Conservation (phyloP, 129 eudicot species). For the sunflower (Helianthus annuus) region DNA sequence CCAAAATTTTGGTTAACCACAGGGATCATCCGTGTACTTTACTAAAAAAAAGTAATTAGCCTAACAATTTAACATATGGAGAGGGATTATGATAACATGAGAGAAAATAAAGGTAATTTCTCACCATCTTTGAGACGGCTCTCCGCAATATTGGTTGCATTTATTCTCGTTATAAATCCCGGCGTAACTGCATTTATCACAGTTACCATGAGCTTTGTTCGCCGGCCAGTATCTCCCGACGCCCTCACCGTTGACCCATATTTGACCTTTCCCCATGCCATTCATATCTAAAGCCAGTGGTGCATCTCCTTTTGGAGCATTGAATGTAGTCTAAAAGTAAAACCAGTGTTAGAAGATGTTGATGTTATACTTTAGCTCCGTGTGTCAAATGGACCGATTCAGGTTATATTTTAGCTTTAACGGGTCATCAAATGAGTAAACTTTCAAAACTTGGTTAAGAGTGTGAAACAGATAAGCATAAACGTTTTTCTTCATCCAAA, state of each 20-base stretch:
- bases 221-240: slow-evolving; percentile 86
- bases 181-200: slow-evolving; percentile 63
- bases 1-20: too few species aligned
- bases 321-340: slow-evolving; percentile 61
- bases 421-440: neutral
- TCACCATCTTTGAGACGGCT: slow-evolving; percentile 91
- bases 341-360: neutral
- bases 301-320: slow-evolving; percentile 68
- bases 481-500: neutral
- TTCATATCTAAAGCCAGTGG: slow-evolving; percentile 81
- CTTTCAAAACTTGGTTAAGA: neutral
- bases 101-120: slow-evolving; percentile 3
- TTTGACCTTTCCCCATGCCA: slow-evolving; percentile 88
- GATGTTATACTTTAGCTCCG: neutral
- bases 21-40: too few species aligned
- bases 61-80: neutral
- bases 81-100: neutral
- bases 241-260: slow-evolving; percentile 75
- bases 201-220: slow-evolving; percentile 57
- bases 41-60: neutral
- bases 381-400: neutral
- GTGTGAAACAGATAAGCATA: neutral
- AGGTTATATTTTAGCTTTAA: neutral
- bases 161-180: slow-evolving; percentile 67
- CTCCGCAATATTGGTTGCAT: slow-evolving; percentile 67